These are phyloP conservation scores for Hymenoscyphus linearis DNA, from an alignment of 2,329 filamentous ascomycete species.

Conservation along the genomic window DNA sequence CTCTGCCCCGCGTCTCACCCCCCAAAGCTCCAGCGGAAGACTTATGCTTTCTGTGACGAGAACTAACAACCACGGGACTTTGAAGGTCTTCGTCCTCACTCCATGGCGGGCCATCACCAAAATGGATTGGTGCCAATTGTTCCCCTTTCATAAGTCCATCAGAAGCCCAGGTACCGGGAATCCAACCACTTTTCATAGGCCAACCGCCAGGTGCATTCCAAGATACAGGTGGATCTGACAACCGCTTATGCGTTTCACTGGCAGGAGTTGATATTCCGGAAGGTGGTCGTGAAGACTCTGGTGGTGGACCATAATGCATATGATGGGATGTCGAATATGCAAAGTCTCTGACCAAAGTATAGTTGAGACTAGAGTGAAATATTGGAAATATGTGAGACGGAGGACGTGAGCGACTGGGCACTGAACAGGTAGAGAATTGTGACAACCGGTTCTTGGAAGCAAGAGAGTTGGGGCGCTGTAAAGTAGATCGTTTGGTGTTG, in stretches of 20 bases:
- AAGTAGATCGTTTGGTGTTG: slow-evolving; percentile 48
- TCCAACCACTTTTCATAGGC: slow-evolving; percentile 52
- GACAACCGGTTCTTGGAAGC: slow-evolving; percentile 78
- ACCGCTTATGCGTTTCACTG: slow-evolving; percentile 66
- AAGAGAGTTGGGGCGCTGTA: slow-evolving; percentile 66
- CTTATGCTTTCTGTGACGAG: slow-evolving; percentile 81
- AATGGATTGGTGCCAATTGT: slow-evolving; percentile 75
- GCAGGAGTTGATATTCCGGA: slow-evolving; percentile 81
- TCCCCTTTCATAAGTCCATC: slow-evolving; percentile 53
- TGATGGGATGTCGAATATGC: slow-evolving; percentile 80
- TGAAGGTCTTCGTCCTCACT: slow-evolving; percentile 94
- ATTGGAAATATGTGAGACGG: slow-evolving; percentile 75
- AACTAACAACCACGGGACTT: slow-evolving; percentile 79
- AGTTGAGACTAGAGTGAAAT: slow-evolving; percentile 79
- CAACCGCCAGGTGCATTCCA: slow-evolving; percentile 52
- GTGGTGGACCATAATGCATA: slow-evolving; percentile 89
- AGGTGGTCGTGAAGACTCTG: slow-evolving; percentile 61
- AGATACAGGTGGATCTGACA: slow-evolving; percentile 74
- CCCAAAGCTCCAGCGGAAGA: slow-evolving; percentile 50
- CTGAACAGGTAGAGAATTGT: slow-evolving; percentile 71
- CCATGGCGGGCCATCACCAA: slow-evolving; percentile 84
- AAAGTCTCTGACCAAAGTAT: slow-evolving; percentile 92
- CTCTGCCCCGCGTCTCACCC: slow-evolving; percentile 37
- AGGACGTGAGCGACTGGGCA: slow-evolving; percentile 66
- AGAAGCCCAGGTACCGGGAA: slow-evolving; percentile 35